Conservation (phyloP, 805 yeast species). For the Candida odintsovae region DNA sequence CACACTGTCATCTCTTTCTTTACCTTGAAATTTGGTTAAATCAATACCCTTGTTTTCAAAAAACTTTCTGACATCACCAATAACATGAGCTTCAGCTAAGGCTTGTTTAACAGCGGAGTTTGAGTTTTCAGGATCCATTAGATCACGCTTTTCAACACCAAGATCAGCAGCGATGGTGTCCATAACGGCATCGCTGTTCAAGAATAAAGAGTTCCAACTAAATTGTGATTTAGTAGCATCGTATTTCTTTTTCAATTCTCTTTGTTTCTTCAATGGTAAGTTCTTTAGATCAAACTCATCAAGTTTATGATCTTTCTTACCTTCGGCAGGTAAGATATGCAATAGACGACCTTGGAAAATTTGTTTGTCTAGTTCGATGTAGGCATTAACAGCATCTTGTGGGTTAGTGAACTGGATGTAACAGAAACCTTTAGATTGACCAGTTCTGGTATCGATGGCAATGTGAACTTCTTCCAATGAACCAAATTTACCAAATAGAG, state of each 20-base stretch:
- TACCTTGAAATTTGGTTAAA: slow-evolving; percentile 56
- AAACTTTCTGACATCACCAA: slow-evolving; percentile 83
- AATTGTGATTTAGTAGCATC: slow-evolving; percentile 84
- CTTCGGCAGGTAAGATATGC: slow-evolving; percentile 83
- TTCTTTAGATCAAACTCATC: slow-evolving; percentile 91
- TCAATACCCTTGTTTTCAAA: slow-evolving; percentile 86
- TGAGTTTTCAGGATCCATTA: slow-evolving; percentile 82
- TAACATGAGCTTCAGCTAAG: slow-evolving; percentile 92
- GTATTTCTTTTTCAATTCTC: slow-evolving; percentile 74
- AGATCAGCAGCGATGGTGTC: slow-evolving; percentile 81
- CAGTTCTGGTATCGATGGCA: slow-evolving; percentile 86
- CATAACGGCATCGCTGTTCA: slow-evolving; percentile 88
- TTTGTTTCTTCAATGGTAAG: slow-evolving; percentile 87
- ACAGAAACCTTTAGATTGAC: slow-evolving; percentile 89
- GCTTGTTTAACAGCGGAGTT: slow-evolving; percentile 95
- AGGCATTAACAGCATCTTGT: slow-evolving; percentile 74
- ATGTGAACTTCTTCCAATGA: slow-evolving; percentile 81
- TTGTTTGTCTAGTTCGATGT: slow-evolving; percentile 68
- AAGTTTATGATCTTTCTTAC: slow-evolving; percentile 72
- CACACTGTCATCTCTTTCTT: slow-evolving; percentile 73
- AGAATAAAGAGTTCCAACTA: slow-evolving; percentile 90
- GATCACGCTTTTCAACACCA: slow-evolving; percentile 77
- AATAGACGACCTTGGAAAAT: slow-evolving; percentile 91
- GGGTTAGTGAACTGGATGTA: slow-evolving; percentile 68
- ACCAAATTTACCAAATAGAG: slow-evolving; percentile 65